Evolutionary conservation across 768 basidiomycete species (phyloP), one percentile per base, ranked within the genome.

Genomic region (Amanita phalloides): DNA sequence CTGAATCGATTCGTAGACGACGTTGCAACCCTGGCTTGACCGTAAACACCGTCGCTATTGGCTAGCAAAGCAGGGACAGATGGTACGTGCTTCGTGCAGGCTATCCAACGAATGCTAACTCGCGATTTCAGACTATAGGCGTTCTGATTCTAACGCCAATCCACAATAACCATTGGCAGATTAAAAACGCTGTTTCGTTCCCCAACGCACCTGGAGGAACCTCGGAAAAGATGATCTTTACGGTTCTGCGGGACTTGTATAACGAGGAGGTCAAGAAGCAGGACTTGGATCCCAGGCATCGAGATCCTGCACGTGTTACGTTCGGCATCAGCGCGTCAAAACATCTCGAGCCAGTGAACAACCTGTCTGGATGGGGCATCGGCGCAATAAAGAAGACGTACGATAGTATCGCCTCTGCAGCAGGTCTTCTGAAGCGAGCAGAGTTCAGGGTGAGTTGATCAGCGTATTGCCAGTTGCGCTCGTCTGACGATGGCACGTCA

Each of bases 181-280:
- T 81, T 58, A 81, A 81, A 61, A 79, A 81, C 55, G 71, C 73
- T 2, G 64, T 72, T 14, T 72, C 75, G 21, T 80, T 81, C 61
- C 77, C 77, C 5, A 59, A 66, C 25, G 73, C 79, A 0, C 76
- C 77, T 0, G 72, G 72, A 51, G 79, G 78, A 20, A 77, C 75
- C 0, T 78, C 77, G 2, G 78, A 81, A 53, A 61, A 62, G 11
- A 68, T 79, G 53, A 77, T 82, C 47, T 69, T 71, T 56, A 67
- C 67, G 4, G 72, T 72, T 0, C 67, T 82, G 44, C 66, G 62
- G 39, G 69, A 72, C 53, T 57, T 76, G 7, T 61, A 73, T 33
- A 60, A 62, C 25, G 68, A 75, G 45, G 51, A 67, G 54, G 54
- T 61, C 17, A 49, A 49, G 36, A 37, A 14, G 21, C 48, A 28